Evolutionary conservation across 2,329 filamentous ascomycete species (phyloP), one percentile per base, ranked within the genome.

Genomic region (Penicillium sclerotiorum): DNA sequence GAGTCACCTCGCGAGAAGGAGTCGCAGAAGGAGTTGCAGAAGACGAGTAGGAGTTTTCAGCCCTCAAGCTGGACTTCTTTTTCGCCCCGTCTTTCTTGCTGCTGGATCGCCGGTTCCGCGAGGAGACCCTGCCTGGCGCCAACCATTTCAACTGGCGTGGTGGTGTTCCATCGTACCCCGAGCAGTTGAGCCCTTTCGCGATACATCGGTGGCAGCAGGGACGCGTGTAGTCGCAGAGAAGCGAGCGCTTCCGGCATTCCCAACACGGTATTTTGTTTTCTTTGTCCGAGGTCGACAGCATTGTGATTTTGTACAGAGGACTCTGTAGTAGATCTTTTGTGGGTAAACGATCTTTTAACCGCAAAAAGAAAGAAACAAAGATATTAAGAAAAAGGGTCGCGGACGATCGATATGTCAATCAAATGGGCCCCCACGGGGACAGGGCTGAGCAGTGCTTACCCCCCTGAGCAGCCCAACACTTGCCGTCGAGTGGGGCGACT

Each of bases 41-140:
- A 4, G 25, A 28, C 13, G 9, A 8, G 3, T 8, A 13, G 6
- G 30, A 33, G 13, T 33, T 33, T n/a, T 17, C 30, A n/a, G n/a
- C n/a, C n/a, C n/a, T n/a, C n/a, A n/a, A n/a, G n/a, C n/a, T n/a
- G n/a, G n/a, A n/a, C n/a, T n/a, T n/a, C 30, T 33, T 33, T 8
- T n/a, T 33, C 30, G 30, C 30, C n/a, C 7, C 13, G n/a, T n/a
- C 15, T 8, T 33, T 33, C n/a, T 33, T 33, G 17, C 13, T 28
- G 25, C 13, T 28, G 25, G 30, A n/a, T 33, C 30, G 13, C 8
- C 30, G 30, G 3, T 11, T 33, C 12, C 30, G 13, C n/a, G 30
- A 33, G 17, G 9, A 13, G 15, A 74, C 64, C 42, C 56, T 68
- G 4, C 72, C 72, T 1, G 71, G 69, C n/a, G 68, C 62, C 5